phyloP scores from a whole-genome alignment of 2,329 filamentous ascomycete genomes.

The Leptosphaerulina australis region DNA sequence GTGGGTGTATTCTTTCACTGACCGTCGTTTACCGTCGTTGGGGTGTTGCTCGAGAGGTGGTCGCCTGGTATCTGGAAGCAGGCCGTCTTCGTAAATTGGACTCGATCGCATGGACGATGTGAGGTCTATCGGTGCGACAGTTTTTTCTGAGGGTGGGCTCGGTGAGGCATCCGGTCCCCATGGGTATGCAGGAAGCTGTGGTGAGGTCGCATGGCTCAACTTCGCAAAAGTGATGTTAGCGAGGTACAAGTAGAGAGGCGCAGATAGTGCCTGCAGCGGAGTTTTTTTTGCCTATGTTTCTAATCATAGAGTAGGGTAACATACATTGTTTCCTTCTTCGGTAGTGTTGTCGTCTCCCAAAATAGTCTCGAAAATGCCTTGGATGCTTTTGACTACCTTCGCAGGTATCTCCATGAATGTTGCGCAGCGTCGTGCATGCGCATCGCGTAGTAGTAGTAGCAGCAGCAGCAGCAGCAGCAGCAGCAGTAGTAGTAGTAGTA shows the following conservation, averaged over 20 bases:
- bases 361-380: background rate
- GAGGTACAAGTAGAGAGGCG: background rate
- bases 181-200: background rate
- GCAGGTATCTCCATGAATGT: background rate
- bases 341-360: constrained; percentile 5
- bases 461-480: too few species aligned
- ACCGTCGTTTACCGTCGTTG: background rate
- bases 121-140: background rate
- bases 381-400: background rate
- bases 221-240: constrained; percentile 30
- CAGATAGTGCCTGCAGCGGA: background rate
- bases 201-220: constrained; percentile 27
- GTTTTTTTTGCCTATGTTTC: background rate
- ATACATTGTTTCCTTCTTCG: constrained; percentile 17
- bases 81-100: background rate
- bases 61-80: background rate
- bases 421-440: background rate
- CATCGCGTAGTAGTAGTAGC: background rate
- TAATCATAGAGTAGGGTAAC: background rate
- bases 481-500: too few species aligned
- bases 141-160: background rate
- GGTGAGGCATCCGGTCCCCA: background rate
- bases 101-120: background rate
- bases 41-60: background rate
- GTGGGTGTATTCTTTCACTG: constrained; percentile 5